Base-by-base conservation (phyloP, 805 yeast genomes). In the Starmerella vaccinii region DNA sequence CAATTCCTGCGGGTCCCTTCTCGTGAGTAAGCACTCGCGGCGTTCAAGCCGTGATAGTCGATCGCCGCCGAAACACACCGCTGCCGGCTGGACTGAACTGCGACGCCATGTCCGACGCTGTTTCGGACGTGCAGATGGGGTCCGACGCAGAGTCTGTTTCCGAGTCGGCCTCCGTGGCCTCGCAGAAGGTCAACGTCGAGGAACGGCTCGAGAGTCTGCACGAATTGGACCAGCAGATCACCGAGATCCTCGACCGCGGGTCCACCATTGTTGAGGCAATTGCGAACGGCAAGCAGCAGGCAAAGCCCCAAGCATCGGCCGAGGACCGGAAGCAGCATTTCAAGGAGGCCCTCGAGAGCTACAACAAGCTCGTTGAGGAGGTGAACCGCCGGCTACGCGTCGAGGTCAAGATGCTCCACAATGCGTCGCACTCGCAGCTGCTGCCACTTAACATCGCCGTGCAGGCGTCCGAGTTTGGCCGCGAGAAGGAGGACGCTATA, bases 361-460 rank as follows among this genome's bases (percentile, higher is more conserved):
- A 81, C 50, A 80, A 80, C 61, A 65, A 64, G 8, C 73, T 76
- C 41, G 64, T 84, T 3, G 79, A 83, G 59, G 71, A 67, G 30
- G 73, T 83, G 4, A 78, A 88, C 2, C 73, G 76, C 15, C 71
- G 71, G 41, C 64, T 84, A 30, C 70, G 88, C n/a, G 72, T 74
- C 44, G 95, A 84, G 59, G 77, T 84, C 40, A 77, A 77, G 60
- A 59, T 75, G 13, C 69, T 83, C 65, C 88, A 84, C 64, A 58
- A 57, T 7, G 65, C 65, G 27, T 67, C 70, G 46, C 71, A 72
- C 50, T 70, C 71, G 18, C 74, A 73, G 45, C 75, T 84, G 35
- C 68, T 84, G 24, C 92, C 95, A 1, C 74, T 83, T 2, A 72
- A 75, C 38, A 76, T 84, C 22, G 82, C 81, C 47, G 80, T 80